A percentile compares a stretch with the other conserved stretches of the same genome.
These are phyloP conservation scores for Mycena vulgaris DNA, from an alignment of 768 basidiomycete species.

Conservation along the genomic window DNA sequence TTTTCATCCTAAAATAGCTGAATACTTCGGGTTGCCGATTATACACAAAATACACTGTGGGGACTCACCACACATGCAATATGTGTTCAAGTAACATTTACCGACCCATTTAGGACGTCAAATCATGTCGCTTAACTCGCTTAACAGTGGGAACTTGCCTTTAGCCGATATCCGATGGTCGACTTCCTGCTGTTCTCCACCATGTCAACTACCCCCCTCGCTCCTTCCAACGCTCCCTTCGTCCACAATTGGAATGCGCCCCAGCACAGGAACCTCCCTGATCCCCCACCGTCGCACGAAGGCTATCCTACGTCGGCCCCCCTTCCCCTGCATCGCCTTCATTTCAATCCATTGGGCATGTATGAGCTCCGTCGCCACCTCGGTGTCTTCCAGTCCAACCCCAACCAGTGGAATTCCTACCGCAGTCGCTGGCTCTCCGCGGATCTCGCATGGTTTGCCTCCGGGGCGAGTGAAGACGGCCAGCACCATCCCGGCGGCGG, in stretches of 20 bases:
- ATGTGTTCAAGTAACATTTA: too few species aligned
- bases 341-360: background rate
- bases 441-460: constrained; percentile 9
- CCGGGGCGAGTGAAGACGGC: background rate
- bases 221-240: background rate
- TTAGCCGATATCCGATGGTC: background rate
- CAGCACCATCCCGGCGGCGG: background rate
- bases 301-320: background rate
- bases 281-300: background rate
- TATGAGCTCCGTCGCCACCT: constrained; percentile 3
- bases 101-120: too few species aligned
- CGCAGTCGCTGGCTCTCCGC: background rate
- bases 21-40: too few species aligned
- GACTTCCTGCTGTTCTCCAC: background rate
- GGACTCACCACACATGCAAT: too few species aligned
- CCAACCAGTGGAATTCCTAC: background rate
- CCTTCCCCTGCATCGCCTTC: background rate
- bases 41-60: too few species aligned
- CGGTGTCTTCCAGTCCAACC: background rate
- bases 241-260: background rate
- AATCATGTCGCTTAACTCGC: too few species aligned
- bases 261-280: background rate
- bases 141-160: too few species aligned
- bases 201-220: background rate
- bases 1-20: too few species aligned